Evolutionary conservation across 164 flowering plant species (phyloP), one percentile per base, ranked within the genome.

Genomic region (Vitis riparia): DNA sequence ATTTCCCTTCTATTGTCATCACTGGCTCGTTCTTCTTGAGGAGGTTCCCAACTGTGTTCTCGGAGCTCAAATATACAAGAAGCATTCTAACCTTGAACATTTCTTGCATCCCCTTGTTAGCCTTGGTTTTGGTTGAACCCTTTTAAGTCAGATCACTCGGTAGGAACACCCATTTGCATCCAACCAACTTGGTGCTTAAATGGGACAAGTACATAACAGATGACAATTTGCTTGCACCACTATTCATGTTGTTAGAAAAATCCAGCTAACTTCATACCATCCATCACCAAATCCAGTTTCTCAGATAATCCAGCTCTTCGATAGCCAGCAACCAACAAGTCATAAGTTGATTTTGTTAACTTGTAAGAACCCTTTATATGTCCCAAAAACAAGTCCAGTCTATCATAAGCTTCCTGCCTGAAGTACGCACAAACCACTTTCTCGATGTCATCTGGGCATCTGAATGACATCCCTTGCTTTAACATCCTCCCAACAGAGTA

Each of bases 401-500:
- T 79, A 57, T 84, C 90, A 82, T 74, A 83, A 56, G 87, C 90
- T n/a, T 53, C 77, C 50, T 50, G 48, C 73, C 88, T 77, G 71
- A 87, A 87, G 64, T 82, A 85, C 0, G 75, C 78, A 63, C 80
- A 78, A 9, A 87, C 85, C 27, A 81, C 76, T 70, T 77, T 77
- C 63, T 87, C 85, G 30, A 87, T 83, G 77, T 80, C 87, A 19
- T 78, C 79, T 13, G 76, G 15, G 49, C 70, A 62, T 32, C 62
- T 66, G 62, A 85, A 83, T n/a, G 78, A 74, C 51, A 80, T 13
- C 10, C 87, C 85, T 63, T 75, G 76, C 65, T 77, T 83, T 71
- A 84, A 23, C 90, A 87, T 83, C 76, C 88, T 81, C 58, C 86
- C 84, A 37, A 84, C 76, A 61, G 83, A 64, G 65, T 75, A 77